phyloP scores from a whole-genome alignment of 345 rosid species.

The Schrenkiella parvula region DNA sequence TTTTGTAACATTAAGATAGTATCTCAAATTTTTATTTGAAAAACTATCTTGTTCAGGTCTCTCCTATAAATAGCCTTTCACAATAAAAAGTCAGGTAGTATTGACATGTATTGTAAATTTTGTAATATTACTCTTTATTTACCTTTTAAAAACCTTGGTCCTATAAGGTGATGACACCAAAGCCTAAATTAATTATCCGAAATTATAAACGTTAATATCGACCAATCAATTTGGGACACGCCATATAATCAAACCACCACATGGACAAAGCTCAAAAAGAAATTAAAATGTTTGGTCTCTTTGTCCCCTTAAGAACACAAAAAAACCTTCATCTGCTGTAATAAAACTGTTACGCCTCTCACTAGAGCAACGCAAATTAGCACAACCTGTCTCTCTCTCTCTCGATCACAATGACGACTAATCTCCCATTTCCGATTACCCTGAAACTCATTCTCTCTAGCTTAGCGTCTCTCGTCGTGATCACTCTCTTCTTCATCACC shows the following conservation, averaged over 20 bases:
- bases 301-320: neutral
- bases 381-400: neutral
- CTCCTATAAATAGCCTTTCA: neutral
- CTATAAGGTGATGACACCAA: neutral
- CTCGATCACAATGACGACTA: constrained; percentile 12
- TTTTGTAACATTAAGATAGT: neutral
- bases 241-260: neutral
- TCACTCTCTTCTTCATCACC: constrained; percentile 37
- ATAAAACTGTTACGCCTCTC: constrained; percentile 8
- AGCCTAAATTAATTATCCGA: neutral
- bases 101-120: neutral
- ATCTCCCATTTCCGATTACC: constrained; percentile 5
- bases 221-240: constrained; percentile 3
- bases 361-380: neutral
- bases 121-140: neutral
- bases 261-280: neutral
- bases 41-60: neutral
- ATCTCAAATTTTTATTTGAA: neutral
- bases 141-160: neutral
- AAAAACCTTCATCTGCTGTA: neutral
- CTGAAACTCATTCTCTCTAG: constrained; percentile 16
- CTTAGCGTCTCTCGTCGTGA: constrained; percentile 13
- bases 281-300: constrained; percentile 3
- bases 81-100: too few relatives aligned
- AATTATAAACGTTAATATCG: neutral